Conservation (phyloP, 495 filamentous ascomycete species). For the Trichoderma asperelloides region DNA sequence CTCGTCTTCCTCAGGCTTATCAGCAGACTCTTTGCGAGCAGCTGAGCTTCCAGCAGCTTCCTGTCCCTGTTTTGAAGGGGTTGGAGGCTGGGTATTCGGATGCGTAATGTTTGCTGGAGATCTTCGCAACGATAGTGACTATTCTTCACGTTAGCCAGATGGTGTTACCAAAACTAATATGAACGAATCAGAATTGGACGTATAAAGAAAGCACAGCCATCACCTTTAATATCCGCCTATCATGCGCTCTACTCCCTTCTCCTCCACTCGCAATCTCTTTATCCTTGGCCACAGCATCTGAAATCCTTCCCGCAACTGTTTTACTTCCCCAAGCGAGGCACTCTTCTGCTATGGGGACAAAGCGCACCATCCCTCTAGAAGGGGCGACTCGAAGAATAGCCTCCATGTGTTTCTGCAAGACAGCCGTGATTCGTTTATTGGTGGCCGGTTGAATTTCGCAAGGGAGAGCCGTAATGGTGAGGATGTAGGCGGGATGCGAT, state of each 20-base stretch:
- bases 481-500: conserved; percentile 69
- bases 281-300: conserved; percentile 38
- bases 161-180: too few species aligned
- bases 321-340: conserved; percentile 60
- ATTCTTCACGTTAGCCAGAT: not conserved
- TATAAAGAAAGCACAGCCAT: not conserved
- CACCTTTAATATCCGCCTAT: not conserved
- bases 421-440: conserved; percentile 73
- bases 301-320: conserved; percentile 60
- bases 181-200: too few species aligned
- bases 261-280: not conserved
- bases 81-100: not conserved
- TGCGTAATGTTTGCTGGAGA: not conserved
- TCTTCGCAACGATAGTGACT: not conserved
- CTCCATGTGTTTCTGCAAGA: conserved; percentile 61
- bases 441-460: conserved; percentile 60
- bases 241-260: not conserved
- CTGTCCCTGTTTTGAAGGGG: not conserved
- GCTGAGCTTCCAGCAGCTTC: not conserved
- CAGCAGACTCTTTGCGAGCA: not conserved
- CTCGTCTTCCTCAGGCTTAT: not conserved
- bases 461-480: conserved; percentile 67
- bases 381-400: conserved; percentile 55
- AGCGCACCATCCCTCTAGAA: conserved; percentile 60
- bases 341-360: conserved; percentile 58